Percentiles rank a stretch among this genome's conserved stretches.
These are phyloP conservation scores for Knoxdaviesia capensis DNA, from an alignment of 2,329 filamentous ascomycete species.

Conservation along the genomic window DNA sequence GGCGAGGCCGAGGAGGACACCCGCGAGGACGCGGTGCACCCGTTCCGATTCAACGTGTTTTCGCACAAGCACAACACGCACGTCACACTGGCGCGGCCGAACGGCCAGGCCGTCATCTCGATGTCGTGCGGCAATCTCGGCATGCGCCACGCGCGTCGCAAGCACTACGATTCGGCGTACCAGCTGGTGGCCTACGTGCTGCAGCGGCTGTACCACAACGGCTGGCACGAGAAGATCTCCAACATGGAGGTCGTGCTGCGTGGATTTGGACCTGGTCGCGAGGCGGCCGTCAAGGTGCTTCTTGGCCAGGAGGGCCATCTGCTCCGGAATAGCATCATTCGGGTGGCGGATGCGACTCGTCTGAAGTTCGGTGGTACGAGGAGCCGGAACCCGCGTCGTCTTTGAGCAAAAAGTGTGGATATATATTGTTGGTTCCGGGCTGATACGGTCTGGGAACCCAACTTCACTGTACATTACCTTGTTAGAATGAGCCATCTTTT, in stretches of 20 bases:
- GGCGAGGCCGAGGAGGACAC: slow-evolving; percentile 2
- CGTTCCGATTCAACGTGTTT: slow-evolving; percentile 76
- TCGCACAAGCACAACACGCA: slow-evolving; percentile 88
- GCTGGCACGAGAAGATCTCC: slow-evolving; percentile 55
- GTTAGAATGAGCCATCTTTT: too few species aligned
- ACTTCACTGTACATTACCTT: too few species aligned
- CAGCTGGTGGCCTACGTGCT: slow-evolving; percentile 73
- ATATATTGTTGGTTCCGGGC: too few species aligned
- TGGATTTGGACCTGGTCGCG: slow-evolving; percentile 71
- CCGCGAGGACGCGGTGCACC: slow-evolving; percentile 25
- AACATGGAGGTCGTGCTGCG: slow-evolving; percentile 62
- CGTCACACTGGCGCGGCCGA: slow-evolving; percentile 71
- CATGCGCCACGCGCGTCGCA: slow-evolving; percentile 66
- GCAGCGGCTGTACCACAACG: slow-evolving; percentile 64
- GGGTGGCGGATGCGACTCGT: slow-evolving; percentile 69
- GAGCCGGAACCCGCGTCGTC: slow-evolving; percentile 63
- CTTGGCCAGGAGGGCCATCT: slow-evolving; percentile 67
- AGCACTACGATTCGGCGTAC: slow-evolving; percentile 78
- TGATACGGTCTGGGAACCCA: too few species aligned
- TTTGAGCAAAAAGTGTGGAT: slow-evolving; percentile 19
- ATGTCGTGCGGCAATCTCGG: slow-evolving; percentile 74
- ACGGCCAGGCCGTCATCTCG: slow-evolving; percentile 59
- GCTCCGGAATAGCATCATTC: slow-evolving; percentile 53
- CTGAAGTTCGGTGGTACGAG: slow-evolving; percentile 92
- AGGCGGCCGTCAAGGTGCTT: slow-evolving; percentile 77